These are phyloP conservation scores for Neofusicoccum parvum DNA, from an alignment of 2,329 filamentous ascomycete species.

Conservation along the genomic window DNA sequence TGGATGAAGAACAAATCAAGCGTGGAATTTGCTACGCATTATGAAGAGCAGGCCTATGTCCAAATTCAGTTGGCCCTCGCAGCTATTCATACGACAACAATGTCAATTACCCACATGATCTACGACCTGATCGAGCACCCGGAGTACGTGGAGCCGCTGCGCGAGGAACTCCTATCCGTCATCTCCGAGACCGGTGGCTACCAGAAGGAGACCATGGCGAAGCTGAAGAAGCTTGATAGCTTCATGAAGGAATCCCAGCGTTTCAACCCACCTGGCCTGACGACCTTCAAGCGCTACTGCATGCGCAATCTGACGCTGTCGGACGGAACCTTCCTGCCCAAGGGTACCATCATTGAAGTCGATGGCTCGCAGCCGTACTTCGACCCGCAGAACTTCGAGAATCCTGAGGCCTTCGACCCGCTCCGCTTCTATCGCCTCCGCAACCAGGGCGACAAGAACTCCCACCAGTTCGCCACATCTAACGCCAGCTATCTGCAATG, in stretches of 20 bases:
- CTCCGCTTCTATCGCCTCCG: conserved; percentile 23
- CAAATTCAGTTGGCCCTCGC: conserved; percentile 24
- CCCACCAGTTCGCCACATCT: conserved; percentile 33
- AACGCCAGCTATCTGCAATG: conserved; percentile 30
- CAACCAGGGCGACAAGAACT: conserved; percentile 15
- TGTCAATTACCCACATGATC: conserved; percentile 25
- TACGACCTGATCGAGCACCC: conserved; percentile 25
- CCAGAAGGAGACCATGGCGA: conserved; percentile 22
- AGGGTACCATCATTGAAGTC: conserved; percentile 25
- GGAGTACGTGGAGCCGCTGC: conserved; percentile 24
- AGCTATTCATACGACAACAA: conserved; percentile 29
- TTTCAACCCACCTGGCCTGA: conserved; percentile 23
- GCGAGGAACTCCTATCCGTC: conserved; percentile 21
- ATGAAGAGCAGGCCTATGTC: conserved; percentile 5
- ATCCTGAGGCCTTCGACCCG: conserved; percentile 24
- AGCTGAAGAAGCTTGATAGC: conserved; percentile 27
- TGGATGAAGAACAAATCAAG: conserved; percentile 18
- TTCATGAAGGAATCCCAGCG: conserved; percentile 28
- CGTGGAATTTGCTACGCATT: conserved; percentile 21
- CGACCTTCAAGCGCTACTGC: conserved; percentile 24
- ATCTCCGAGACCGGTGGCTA: conserved; percentile 22
- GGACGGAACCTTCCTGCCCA: conserved; percentile 25
- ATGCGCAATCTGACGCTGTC: conserved; percentile 24
- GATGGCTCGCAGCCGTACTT: conserved; percentile 21
- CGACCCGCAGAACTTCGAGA: conserved; percentile 21